Evolutionary conservation across 495 filamentous ascomycete species (phyloP).

Genomic region (Daldinia loculata): DNA sequence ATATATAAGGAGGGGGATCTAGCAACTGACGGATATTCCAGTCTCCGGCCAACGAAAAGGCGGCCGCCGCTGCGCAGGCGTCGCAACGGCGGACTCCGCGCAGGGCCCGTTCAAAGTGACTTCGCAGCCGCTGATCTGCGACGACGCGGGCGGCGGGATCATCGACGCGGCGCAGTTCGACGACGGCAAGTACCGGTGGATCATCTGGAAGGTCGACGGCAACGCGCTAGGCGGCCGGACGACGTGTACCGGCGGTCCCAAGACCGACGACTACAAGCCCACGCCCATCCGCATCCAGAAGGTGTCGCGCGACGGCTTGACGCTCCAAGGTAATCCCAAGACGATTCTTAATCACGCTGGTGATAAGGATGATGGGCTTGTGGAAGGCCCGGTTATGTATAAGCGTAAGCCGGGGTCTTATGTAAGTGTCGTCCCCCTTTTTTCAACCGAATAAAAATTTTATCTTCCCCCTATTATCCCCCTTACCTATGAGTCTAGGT

Average conservation of each 20-base stretch:
- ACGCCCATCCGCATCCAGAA: background rate
- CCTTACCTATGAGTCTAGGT: too few species aligned
- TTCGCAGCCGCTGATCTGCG: conserved; percentile 44
- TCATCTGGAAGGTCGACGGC: conserved; percentile 67
- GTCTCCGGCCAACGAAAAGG: background rate
- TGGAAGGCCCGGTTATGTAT: background rate
- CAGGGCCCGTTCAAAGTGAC: conserved; percentile 14
- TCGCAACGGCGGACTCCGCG: background rate
- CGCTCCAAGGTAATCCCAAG: background rate
- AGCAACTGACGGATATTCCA: too few species aligned
- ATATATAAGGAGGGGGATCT: too few species aligned
- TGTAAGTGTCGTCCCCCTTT: background rate
- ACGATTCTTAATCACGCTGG: background rate
- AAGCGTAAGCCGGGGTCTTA: background rate
- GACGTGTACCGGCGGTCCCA: conserved; percentile 4
- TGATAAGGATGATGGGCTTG: background rate
- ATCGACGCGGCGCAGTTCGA: conserved; percentile 63
- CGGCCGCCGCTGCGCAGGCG: background rate
- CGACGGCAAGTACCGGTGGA: conserved; percentile 61
- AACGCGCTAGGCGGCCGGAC: conserved; percentile 59
- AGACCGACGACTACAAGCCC: background rate
- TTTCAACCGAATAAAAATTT: too few species aligned
- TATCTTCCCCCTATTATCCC: background rate
- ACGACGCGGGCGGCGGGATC: conserved; percentile 57
- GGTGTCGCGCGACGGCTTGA: background rate